phyloP scores from a whole-genome alignment of 1,284 basidiomycete genomes.

The Phaffia rhodozyma region DNA sequence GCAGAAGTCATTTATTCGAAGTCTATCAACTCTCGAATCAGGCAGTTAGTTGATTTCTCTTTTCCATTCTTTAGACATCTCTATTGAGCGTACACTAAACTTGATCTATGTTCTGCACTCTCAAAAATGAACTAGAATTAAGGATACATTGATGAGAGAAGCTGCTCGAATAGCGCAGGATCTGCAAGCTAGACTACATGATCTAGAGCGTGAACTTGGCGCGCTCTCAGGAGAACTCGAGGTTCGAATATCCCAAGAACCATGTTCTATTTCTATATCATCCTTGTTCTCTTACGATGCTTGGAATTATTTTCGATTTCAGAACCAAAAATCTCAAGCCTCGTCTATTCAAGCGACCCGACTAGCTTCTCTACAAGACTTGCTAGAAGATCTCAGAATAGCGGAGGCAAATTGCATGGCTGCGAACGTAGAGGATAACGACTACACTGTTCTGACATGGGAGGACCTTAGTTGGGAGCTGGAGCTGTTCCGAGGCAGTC shows the following conservation, averaged over 20 bases:
- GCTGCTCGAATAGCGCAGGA: conserved; percentile 76
- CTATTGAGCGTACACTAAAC: not conserved
- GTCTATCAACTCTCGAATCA: conserved; percentile 50
- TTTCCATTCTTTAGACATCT: too few species aligned
- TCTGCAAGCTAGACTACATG: conserved; percentile 60
- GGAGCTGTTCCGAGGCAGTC: conserved; percentile 63
- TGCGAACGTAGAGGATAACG: conserved; percentile 96
- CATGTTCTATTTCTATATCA: conserved; percentile 22
- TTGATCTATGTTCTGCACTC: conserved; percentile 18
- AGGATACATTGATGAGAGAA: conserved; percentile 68
- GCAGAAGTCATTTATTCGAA: conserved; percentile 69
- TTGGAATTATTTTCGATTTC: not conserved
- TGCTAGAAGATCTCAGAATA: conserved; percentile 44
- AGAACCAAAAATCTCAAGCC: conserved; percentile 45
- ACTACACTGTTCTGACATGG: conserved; percentile 81
- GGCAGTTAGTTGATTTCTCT: too few species aligned
- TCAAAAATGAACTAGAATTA: conserved; percentile 50
- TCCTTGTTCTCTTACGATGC: conserved; percentile 23
- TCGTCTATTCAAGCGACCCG: conserved; percentile 47
- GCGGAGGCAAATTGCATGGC: conserved; percentile 66
- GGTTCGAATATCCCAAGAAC: conserved; percentile 36
- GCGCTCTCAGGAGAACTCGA: conserved; percentile 66
- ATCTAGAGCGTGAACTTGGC: conserved; percentile 61
- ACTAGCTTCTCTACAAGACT: conserved; percentile 49
- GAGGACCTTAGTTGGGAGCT: conserved; percentile 88